Conservation (phyloP, 2,329 filamentous ascomycete genomes). For the Ascochyta koolunga region DNA sequence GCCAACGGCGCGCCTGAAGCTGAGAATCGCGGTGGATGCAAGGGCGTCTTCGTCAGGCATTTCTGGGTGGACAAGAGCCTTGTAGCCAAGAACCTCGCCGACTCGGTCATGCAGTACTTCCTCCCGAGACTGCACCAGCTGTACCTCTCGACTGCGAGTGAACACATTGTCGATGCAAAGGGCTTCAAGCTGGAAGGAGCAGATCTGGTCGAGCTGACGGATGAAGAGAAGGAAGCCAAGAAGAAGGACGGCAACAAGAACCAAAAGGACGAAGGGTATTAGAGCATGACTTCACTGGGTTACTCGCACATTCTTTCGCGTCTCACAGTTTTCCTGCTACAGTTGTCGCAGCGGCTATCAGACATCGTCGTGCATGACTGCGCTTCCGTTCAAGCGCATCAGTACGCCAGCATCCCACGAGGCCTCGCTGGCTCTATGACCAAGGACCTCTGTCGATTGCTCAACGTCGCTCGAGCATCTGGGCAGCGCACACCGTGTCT, state of each 20-base stretch:
- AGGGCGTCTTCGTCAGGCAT: conserved; percentile 48
- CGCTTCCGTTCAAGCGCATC: too few species aligned
- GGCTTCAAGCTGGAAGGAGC: conserved; percentile 42
- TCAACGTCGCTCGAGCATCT: too few species aligned
- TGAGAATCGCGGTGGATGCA: conserved; percentile 42
- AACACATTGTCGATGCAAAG: conserved; percentile 46
- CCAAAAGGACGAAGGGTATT: conserved; percentile 46
- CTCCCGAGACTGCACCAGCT: conserved; percentile 42
- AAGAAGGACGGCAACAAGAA: conserved; percentile 35
- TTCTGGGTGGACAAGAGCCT: conserved; percentile 47
- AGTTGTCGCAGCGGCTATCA: neutral
- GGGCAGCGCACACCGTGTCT: too few species aligned
- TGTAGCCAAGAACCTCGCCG: conserved; percentile 39
- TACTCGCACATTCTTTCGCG: neutral
- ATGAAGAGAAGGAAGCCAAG: conserved; percentile 36
- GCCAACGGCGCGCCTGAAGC: conserved; percentile 48
- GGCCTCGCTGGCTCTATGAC: too few species aligned
- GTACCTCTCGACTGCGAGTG: conserved; percentile 34
- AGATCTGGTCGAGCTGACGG: conserved; percentile 40
- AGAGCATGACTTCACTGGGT: conserved; percentile 1
- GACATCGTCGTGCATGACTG: too few species aligned
- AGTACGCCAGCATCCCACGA: too few species aligned
- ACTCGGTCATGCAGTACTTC: conserved; percentile 48
- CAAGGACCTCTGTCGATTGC: too few species aligned
- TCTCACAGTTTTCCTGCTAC: neutral